Base-by-base conservation (phyloP, 202 grass and related monocot genomes). In the Cymbopogon flexuosus region DNA sequence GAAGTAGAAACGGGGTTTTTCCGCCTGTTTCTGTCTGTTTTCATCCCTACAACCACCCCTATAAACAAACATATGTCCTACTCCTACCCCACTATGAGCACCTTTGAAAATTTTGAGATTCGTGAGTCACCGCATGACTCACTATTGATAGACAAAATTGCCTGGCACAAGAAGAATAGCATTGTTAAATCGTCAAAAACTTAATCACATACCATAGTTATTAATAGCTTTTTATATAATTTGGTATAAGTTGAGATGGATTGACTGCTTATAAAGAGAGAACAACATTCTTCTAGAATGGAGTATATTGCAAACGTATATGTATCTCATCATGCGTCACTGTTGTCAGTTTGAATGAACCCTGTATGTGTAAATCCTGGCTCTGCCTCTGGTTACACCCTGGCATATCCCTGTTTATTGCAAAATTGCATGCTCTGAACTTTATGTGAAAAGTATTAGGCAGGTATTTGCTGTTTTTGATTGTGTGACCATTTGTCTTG, bases 361-460 rank as follows among this genome's bases (percentile, higher is more conserved):
- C 45, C 5, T 0, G 5, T 18, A 51, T 51, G 46, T 51, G 1
- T 51, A 18, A 51, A 51, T 51, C 14, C 46, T 51, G 15, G 16
- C 15, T 51, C 46, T 0, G 14, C 14, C 46, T 5, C 15, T 51
- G 15, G 5, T 54, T 54, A 54, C 49, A 54, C 6, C 47, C 18
- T 54, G 2, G n/a, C n/a, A 11, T 61, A 22, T 68, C 31, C 61
- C 21, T 68, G 16, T 73, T 83, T 79, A 67, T 21, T 60, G 24
- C 69, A 33, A 22, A 22, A 59, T 61, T 85, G 10, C 51, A 49
- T 86, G 15, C 19, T 19, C 16, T 60, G 74, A 76, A 33, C 68
- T 19, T 52, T 27, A 62, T 62, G 14, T 51, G 9, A 19, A 31
- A 24, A 51, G 22, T 22, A 69, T 79, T 54, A 34, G 34, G 62